Evolutionary conservation across 2,329 filamentous ascomycete species (phyloP).

Genomic region (Aureobasidium mangrovei): DNA sequence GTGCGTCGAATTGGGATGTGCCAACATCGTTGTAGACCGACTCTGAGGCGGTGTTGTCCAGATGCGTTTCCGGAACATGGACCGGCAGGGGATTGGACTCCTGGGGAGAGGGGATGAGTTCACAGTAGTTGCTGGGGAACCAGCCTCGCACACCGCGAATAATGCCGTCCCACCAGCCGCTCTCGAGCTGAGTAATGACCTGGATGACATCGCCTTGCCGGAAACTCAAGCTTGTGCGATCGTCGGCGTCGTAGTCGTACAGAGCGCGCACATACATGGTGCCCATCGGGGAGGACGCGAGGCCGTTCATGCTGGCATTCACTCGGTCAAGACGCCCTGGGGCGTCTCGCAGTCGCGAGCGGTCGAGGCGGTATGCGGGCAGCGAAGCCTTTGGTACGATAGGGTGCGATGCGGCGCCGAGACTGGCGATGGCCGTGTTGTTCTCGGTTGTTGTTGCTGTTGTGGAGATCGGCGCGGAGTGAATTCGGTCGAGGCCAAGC

Average conservation of each 20-base stretch:
- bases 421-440: neutral
- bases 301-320: conserved; percentile 39
- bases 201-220: conserved; percentile 95
- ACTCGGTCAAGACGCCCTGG: neutral
- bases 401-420: neutral
- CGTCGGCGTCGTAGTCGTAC: conserved; percentile 97
- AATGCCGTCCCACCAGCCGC: conserved; percentile 98
- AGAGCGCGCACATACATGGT: conserved; percentile 85
- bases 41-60: conserved; percentile 23
- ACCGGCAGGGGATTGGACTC: conserved; percentile 44
- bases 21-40: conserved; percentile 60
- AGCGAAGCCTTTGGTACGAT: neutral
- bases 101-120: conserved; percentile 68
- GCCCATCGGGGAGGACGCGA: conserved; percentile 43
- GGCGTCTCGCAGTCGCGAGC: neutral
- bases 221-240: conserved; percentile 93
- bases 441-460: neutral
- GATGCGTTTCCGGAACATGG: conserved; percentile 42
- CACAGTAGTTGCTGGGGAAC: conserved; percentile 99
- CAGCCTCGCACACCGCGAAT: conserved; percentile 94
- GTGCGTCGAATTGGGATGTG: conserved; percentile 55
- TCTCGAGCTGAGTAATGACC: conserved; percentile 95
- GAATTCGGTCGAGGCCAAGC: conserved; percentile 9
- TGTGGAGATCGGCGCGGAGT: conserved; percentile 7
- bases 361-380: neutral